Base-by-base conservation (phyloP, 495 filamentous ascomycete genomes). In the Annulohypoxylon moriforme region DNA sequence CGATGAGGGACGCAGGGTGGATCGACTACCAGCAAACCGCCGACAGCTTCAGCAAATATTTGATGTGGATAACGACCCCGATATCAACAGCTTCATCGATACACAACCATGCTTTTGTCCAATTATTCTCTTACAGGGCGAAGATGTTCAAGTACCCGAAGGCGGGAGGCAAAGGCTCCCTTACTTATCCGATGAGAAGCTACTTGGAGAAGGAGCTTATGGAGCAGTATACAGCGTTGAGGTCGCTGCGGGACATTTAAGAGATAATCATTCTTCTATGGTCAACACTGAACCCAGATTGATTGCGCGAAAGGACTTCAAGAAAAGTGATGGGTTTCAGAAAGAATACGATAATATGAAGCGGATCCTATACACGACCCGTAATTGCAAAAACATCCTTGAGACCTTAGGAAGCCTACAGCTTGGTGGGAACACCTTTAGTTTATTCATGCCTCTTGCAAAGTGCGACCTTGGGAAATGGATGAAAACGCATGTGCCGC, bases 381-480 rank as follows among this genome's bases (percentile, higher is more conserved):
- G 64, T 4, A 62, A 50, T 29, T 80, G 73, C 36, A 55, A 76
- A 2, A 80, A 81, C 33, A 75, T 81, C 27, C 42, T 80, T 2
- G 74, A 79, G 50, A 80, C 72, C 31, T 76, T 70, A 13, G 78
- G 78, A 11, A 78, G 68, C 22, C 68, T 81, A 42, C 68, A 73
- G 25, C 69, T 76, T n/a, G 76, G 71, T 27, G 55, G 50, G 5
- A 59, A 22, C 2, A 74, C 56, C n/a, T 81, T 79, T 56, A 80
- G 80, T 52, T 57, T 81, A 34, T 80, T 81, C 36, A 81, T 81
- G 80, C 78, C 80, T 4, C 69, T 75, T 10, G 78, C 78, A 16
- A 64, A 78, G 36, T 78, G 74, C 65, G 80, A 81, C 38, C 71
- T 81, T 1, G 57, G 69, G 18, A 62, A 34, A 18, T 80, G 76